Evolutionary conservation across 2,329 filamentous ascomycete genomes (phyloP).

Genomic region (Clonostachys sp.): DNA sequence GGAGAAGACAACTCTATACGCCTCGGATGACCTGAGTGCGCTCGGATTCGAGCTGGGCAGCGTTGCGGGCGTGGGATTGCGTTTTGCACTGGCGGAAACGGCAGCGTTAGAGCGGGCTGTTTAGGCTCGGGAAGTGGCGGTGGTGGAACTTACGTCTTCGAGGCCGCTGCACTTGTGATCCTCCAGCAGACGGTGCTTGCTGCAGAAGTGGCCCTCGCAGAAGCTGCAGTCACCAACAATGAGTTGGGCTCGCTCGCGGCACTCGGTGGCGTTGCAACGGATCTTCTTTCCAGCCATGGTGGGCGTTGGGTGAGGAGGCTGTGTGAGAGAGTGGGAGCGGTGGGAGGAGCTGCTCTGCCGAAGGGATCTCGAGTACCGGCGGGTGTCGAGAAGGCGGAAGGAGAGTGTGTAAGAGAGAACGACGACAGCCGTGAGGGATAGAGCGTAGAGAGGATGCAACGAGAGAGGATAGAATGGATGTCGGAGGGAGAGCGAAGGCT

Average conservation of each 20-base stretch:
- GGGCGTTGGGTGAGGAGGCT: slow-evolving; percentile 5
- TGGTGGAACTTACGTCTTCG: slow-evolving; percentile 65
- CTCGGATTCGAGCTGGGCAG: slow-evolving; percentile 86
- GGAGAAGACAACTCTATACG: slow-evolving; percentile 46
- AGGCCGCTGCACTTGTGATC: slow-evolving; percentile 90
- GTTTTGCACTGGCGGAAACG: slow-evolving; percentile 73
- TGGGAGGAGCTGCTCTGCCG: too few relatives aligned
- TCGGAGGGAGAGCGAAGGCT: too few relatives aligned
- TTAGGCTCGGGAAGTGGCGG: slow-evolving; percentile 6
- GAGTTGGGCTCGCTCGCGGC: slow-evolving; percentile 80
- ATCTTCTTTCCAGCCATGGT: slow-evolving; percentile 70
- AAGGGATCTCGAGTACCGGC: neutral
- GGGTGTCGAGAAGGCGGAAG: neutral
- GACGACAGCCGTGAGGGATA: too few relatives aligned
- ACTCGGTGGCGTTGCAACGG: slow-evolving; percentile 84
- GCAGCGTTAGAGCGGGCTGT: neutral
- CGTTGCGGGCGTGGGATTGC: slow-evolving; percentile 91
- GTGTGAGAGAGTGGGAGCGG: too few relatives aligned
- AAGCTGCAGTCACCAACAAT: slow-evolving; percentile 97
- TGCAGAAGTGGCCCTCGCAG: slow-evolving; percentile 91
- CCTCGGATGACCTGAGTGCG: slow-evolving; percentile 92
- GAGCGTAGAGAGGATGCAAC: too few relatives aligned
- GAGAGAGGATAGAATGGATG: too few relatives aligned
- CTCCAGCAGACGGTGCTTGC: slow-evolving; percentile 89
- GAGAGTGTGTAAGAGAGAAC: neutral